These are phyloP conservation scores for Lactifluus volemus DNA, from an alignment of 768 basidiomycete species.

Conservation along the genomic window DNA sequence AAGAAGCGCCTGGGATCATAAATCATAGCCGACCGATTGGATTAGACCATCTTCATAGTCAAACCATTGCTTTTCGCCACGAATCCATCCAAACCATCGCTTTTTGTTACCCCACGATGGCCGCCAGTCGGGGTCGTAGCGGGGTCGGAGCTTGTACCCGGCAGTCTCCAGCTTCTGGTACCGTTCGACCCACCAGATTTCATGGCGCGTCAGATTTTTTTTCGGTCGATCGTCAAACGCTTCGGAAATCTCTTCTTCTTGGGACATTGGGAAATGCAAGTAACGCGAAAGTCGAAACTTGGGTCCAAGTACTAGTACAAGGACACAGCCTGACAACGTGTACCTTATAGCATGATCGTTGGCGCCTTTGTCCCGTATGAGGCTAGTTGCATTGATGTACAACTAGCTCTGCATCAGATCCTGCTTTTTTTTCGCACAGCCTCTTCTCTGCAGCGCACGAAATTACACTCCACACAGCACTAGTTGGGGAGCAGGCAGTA, in stretches of 20 bases:
- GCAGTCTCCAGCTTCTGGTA: neutral
- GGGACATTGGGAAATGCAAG: neutral
- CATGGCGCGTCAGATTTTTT: neutral
- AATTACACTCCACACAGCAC: too few relatives aligned
- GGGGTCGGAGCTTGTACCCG: conserved; percentile 4
- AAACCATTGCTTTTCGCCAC: neutral
- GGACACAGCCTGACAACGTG: neutral
- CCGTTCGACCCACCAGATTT: neutral
- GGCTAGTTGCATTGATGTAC: too few relatives aligned
- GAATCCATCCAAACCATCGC: too few relatives aligned
- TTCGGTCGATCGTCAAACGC: neutral
- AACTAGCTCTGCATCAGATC: too few relatives aligned
- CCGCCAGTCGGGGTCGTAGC: neutral
- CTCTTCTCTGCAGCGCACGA: too few relatives aligned
- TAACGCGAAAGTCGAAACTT: neutral
- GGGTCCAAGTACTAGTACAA: too few relatives aligned
- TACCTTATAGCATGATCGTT: neutral
- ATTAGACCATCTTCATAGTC: neutral
- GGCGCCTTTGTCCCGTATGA: too few relatives aligned
- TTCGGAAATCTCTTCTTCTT: neutral
- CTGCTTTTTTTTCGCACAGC: too few relatives aligned
- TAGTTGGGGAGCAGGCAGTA: too few relatives aligned
- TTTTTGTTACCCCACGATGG: neutral
- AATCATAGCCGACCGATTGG: neutral
- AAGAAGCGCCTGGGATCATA: neutral